Evolutionary conservation across 805 yeast genomes (phyloP).

Genomic region (Saccharomycopsis sp.): DNA sequence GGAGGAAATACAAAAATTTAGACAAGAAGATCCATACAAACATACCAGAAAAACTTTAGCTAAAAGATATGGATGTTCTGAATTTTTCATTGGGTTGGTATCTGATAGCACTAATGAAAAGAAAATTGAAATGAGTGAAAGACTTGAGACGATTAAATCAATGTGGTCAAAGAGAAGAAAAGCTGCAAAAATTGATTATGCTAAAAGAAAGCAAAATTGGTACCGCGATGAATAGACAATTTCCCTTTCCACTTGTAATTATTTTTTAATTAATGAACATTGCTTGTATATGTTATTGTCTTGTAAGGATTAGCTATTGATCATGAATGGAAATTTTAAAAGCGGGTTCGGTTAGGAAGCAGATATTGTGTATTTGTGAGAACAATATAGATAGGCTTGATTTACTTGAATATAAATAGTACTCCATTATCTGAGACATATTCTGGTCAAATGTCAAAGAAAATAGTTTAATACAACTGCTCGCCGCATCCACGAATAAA

Average conservation of each 20-base stretch:
- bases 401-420: too few relatives aligned
- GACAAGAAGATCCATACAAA: constrained; percentile 49
- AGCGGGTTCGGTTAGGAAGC: too few relatives aligned
- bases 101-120: constrained; percentile 39
- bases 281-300: too few relatives aligned
- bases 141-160: constrained; percentile 39
- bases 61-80: constrained; percentile 46
- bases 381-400: too few relatives aligned
- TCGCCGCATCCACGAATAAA: too few relatives aligned
- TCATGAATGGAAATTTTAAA: too few relatives aligned
- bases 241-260: too few relatives aligned
- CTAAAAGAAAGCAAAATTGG: constrained; percentile 57
- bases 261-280: not conserved
- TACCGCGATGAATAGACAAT: constrained; percentile 35
- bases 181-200: constrained; percentile 48
- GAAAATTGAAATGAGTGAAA: constrained; percentile 37
- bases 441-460: too few relatives aligned
- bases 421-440: too few relatives aligned
- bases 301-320: too few relatives aligned
- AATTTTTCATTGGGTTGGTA: constrained; percentile 46
- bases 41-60: constrained; percentile 64
- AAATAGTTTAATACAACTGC: too few relatives aligned
- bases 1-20: constrained; percentile 47
- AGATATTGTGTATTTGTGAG: too few relatives aligned
- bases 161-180: constrained; percentile 43